Base-by-base conservation (phyloP, 805 yeast genomes). In the Wickerhamiella nectarea region DNA sequence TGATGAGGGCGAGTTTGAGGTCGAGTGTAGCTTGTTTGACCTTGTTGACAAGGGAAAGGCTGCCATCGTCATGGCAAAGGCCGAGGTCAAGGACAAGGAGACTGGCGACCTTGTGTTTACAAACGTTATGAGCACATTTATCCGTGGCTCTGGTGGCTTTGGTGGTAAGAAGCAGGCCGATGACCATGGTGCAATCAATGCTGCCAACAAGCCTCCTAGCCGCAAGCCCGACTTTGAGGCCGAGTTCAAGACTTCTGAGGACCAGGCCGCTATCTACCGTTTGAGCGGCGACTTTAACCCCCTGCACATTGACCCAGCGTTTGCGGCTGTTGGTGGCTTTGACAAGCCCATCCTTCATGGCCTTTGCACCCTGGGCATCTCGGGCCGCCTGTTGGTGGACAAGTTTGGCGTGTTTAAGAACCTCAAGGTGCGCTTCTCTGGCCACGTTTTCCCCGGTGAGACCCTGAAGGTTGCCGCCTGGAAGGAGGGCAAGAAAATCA, bases 281-380 rank as follows among this genome's bases (percentile, higher is more conserved):
- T 69, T 89, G 48, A 79, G 89, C 48, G 97, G 95, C 44, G 98
- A 89, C 68, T 78, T 78, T 62, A 89, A 89, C 63, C 98, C 98
- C 48, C 72, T 89, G 54, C 98, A 87, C 67, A 79, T 89, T 59
- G 97, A 89, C 65, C 96, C 97, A 15, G 69, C 61, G 24, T 80
- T 87, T 64, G 96, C 97, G 12, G 74, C 78, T 50, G 82, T 82
- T 46, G 96, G 89, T 38, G 80, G 80, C 48, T 89, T 89, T 61
- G 76, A 76, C 39, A 66, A 68, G 44, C 98, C 98, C 39, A 89
- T 89, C 53, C 71, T 89, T 52, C 98, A 89, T 65, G 98, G 98
- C 35, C 72, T 89, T 63, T 81, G 93, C 56, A 72, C 83, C 15
- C 75, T 83, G 60, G 98, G 98, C 48, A 73, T 87, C 47, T 66